A percentile compares a stretch with the other conserved stretches of the same genome.
phyloP scores from a whole-genome alignment of 106 monocot genomes.

The Dendrobium huoshanense region DNA sequence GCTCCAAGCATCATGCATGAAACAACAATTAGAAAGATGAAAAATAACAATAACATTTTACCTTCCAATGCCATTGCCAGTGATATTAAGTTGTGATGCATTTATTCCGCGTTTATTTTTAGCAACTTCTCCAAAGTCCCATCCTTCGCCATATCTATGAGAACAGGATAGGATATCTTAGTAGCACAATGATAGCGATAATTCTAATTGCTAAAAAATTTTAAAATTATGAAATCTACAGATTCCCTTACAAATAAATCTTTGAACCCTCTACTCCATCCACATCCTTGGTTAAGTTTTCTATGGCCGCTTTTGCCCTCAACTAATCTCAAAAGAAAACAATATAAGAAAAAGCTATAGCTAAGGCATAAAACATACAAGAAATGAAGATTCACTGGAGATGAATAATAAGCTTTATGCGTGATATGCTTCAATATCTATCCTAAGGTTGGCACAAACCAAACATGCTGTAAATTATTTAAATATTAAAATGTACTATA shows the following conservation, averaged over 20 bases:
- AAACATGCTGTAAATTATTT: too few relatives aligned
- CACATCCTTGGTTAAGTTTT: slow-evolving; percentile 45
- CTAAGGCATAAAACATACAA: not conserved
- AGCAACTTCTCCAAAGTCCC: slow-evolving; percentile 97
- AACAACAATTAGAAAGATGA: too few relatives aligned
- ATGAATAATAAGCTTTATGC: not conserved
- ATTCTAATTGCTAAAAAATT: not conserved
- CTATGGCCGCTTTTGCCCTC: slow-evolving; percentile 59
- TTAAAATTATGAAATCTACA: not conserved
- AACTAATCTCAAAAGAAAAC: slow-evolving; percentile 29
- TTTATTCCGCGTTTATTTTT: slow-evolving; percentile 75
- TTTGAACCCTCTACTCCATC: slow-evolving; percentile 83
- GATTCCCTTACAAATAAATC: slow-evolving; percentile 60
- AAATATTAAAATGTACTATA: too few relatives aligned
- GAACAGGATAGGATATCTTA: not conserved
- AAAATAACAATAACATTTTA: slow-evolving; percentile 5
- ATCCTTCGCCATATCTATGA: slow-evolving; percentile 86
- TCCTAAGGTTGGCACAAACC: too few relatives aligned
- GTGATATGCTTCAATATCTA: not conserved
- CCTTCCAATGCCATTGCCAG: slow-evolving; percentile 82
- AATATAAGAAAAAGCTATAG: not conserved
- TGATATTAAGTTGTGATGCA: slow-evolving; percentile 76
- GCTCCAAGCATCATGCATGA: too few relatives aligned
- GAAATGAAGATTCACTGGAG: not conserved
- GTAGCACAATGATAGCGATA: too few relatives aligned